phyloP scores from a whole-genome alignment of 2,329 filamentous ascomycete genomes.

The Colletotrichum simmondsii region DNA sequence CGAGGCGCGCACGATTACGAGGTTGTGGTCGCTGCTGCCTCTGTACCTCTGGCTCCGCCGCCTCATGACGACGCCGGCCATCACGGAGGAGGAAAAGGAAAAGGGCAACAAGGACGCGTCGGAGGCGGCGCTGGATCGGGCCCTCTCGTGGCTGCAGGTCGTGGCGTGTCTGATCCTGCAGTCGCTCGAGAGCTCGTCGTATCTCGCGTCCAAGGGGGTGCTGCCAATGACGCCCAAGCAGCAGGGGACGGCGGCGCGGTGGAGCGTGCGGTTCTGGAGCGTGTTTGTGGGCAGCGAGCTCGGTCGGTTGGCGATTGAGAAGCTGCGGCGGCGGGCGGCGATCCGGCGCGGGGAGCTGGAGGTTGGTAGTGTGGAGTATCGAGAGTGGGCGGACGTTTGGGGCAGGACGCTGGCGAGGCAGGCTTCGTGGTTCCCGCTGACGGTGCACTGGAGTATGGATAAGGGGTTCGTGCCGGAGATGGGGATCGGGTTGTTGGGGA shows the following conservation, averaged over 20 bases:
- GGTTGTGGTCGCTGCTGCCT: conserved; percentile 81
- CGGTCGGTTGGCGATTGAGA: conserved; percentile 67
- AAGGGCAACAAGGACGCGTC: conserved; percentile 48
- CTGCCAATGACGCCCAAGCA: conserved; percentile 67
- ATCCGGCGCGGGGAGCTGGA: conserved; percentile 38
- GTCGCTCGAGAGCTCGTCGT: conserved; percentile 84
- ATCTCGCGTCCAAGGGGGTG: conserved; percentile 79
- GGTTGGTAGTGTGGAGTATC: conserved; percentile 52
- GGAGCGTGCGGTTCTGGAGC: conserved; percentile 85
- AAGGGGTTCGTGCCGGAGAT: conserved; percentile 63
- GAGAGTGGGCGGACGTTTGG: conserved; percentile 63
- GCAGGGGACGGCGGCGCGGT: conserved; percentile 71
- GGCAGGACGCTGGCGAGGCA: conserved; percentile 77
- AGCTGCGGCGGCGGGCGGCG: conserved; percentile 46
- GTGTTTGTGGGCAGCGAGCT: conserved; percentile 82
- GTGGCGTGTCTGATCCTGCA: conserved; percentile 77
- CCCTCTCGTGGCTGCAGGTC: conserved; percentile 76
- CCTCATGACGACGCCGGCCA: conserved; percentile 51
- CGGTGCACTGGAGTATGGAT: conserved; percentile 83
- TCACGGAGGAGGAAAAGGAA: conserved; percentile 42
- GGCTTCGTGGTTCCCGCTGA: conserved; percentile 82
- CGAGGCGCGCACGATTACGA: conserved; percentile 77
- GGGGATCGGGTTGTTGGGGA: conserved; percentile 52
- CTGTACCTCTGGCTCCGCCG: conserved; percentile 75
- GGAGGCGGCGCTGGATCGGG: conserved; percentile 51